Evolutionary conservation across 768 basidiomycete species (phyloP).

Genomic region (Auriculariales sp.): DNA sequence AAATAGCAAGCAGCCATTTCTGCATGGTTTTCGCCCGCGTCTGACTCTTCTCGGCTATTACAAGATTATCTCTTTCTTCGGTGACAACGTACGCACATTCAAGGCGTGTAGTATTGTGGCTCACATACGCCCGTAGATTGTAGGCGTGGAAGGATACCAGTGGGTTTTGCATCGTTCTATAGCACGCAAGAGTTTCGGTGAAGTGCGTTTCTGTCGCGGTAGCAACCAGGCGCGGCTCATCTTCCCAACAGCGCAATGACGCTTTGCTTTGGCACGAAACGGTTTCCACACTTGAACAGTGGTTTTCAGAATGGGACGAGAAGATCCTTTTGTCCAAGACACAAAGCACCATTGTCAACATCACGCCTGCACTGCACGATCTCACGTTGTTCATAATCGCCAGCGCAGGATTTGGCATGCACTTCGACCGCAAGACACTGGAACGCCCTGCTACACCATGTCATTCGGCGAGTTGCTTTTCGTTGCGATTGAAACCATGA

Average conservation of each 20-base stretch:
- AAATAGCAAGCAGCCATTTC: background rate
- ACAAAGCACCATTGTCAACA: background rate
- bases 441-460: constrained; percentile 16
- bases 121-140: background rate
- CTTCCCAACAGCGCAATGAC: background rate
- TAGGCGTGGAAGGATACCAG: background rate
- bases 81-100: background rate
- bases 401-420: constrained; percentile 28
- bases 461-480: constrained; percentile 15
- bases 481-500: constrained; percentile 19
- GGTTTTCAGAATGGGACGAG: background rate
- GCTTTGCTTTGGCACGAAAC: background rate
- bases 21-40: background rate
- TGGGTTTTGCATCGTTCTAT: background rate
- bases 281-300: background rate
- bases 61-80: background rate
- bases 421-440: constrained; percentile 17
- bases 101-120: background rate
- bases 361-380: background rate
- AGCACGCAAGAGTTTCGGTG: background rate
- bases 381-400: constrained; percentile 15
- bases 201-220: background rate
- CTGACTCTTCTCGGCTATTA: background rate
- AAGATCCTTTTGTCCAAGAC: too few relatives aligned
- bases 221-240: background rate